phyloP scores from a whole-genome alignment of 805 yeast genomes.

The Kluyveromyces lactis region DNA sequence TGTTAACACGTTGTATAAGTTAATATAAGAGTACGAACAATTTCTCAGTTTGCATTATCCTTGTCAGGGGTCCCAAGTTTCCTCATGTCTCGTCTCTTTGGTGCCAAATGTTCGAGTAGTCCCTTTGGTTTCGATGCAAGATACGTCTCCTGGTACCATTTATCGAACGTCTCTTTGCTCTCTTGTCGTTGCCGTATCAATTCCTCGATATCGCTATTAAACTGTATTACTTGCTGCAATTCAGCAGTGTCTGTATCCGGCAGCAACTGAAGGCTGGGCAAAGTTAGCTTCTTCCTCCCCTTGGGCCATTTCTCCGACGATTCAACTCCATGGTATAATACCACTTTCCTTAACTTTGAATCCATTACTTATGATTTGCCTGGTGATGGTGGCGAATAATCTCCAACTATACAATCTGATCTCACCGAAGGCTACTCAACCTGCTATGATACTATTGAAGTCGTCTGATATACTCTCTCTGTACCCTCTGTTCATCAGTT shows the following conservation, averaged over 20 bases:
- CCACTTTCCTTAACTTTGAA: conserved; percentile 1
- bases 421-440: too few relatives aligned
- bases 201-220: not conserved
- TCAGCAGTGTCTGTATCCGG: conserved; percentile 1
- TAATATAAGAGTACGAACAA: too few relatives aligned
- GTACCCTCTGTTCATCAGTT: too few relatives aligned
- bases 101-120: conserved; percentile 2
- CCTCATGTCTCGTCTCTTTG: too few relatives aligned
- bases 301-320: conserved; percentile 2
- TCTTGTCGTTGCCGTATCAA: not conserved
- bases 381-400: too few relatives aligned
- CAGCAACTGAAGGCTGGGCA: not conserved
- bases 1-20: too few relatives aligned
- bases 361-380: too few relatives aligned
- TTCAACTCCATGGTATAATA: conserved; percentile 1
- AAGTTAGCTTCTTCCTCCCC: not conserved
- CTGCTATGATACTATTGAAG: too few relatives aligned
- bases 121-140: conserved; percentile 1
- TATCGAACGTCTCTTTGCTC: conserved; percentile 1
- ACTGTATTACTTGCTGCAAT: not conserved
- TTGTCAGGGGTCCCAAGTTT: too few relatives aligned
- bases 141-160: not conserved
- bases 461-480: too few relatives aligned
- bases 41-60: too few relatives aligned
- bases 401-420: too few relatives aligned